Percentiles rank a stretch among this genome's conserved stretches.
Conservation (phyloP, 148 eudicot genomes). For the Camellia granthamiana region DNA sequence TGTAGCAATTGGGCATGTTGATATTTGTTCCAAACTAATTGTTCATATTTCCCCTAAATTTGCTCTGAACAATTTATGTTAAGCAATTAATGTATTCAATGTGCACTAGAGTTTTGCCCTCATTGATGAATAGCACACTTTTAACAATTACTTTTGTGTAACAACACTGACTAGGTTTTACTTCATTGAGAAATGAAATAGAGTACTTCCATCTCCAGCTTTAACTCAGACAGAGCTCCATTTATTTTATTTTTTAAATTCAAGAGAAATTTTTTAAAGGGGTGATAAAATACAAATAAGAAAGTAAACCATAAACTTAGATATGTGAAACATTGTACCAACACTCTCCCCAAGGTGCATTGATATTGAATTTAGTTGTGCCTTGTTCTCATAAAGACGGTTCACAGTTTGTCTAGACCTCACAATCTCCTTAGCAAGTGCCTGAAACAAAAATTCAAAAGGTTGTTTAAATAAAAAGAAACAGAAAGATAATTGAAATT, state of each 20-base stretch:
- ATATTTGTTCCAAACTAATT: not conserved
- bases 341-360: slow-evolving; percentile 99
- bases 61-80: not conserved
- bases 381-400: slow-evolving; percentile 94
- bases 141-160: not conserved
- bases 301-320: not conserved
- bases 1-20: not conserved
- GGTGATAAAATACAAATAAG: not conserved
- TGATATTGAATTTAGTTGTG: slow-evolving; percentile 94
- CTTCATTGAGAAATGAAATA: not conserved
- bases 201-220: not conserved
- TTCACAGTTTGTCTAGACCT: slow-evolving; percentile 83
- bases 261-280: too few relatives aligned
- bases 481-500: not conserved
- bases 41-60: not conserved
- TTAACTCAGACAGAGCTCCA: not conserved
- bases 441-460: slow-evolving; percentile 38
- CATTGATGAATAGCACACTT: not conserved
- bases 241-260: not conserved
- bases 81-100: not conserved
- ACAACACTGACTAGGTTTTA: not conserved
- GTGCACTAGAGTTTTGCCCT: not conserved
- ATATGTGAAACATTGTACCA: slow-evolving; percentile 48
- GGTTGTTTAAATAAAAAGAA: slow-evolving; percentile 7
- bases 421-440: slow-evolving; percentile 93